Percentiles rank a stretch among this genome's conserved stretches.
phyloP scores from a whole-genome alignment of 1,284 basidiomycete species.

The Pseudomicrostroma phylloplanum region DNA sequence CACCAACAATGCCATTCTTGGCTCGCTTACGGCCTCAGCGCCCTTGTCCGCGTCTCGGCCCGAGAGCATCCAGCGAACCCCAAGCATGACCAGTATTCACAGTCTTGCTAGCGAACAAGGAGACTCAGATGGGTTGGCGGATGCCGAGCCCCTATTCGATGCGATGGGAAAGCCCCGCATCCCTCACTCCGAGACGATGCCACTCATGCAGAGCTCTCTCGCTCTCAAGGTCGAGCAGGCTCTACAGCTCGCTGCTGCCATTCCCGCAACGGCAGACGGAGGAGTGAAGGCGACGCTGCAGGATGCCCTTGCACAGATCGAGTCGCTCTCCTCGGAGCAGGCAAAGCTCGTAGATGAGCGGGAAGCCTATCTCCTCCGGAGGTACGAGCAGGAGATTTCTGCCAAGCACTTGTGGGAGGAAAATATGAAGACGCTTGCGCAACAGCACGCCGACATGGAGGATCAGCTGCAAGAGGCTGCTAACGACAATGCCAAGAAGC shows the following conservation, averaged over 20 bases:
- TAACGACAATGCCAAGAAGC: constrained; percentile 53
- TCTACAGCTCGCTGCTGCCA: constrained; percentile 58
- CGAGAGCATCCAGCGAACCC: constrained; percentile 16
- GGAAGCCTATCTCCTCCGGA: constrained; percentile 63
- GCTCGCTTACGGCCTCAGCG: constrained; percentile 2
- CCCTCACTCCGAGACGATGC: constrained; percentile 26
- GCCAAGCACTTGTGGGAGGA: constrained; percentile 75
- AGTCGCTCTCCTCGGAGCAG: constrained; percentile 64
- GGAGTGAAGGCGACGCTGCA: constrained; percentile 59
- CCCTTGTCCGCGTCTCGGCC: neutral
- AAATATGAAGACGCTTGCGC: constrained; percentile 75
- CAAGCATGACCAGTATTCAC: constrained; percentile 23
- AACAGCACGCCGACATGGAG: constrained; percentile 80
- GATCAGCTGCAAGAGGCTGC: constrained; percentile 58
- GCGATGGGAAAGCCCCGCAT: constrained; percentile 7
- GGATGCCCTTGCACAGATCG: constrained; percentile 61
- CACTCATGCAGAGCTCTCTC: constrained; percentile 28
- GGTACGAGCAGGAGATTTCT: constrained; percentile 69
- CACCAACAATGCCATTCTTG: constrained; percentile 1
- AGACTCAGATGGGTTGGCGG: constrained; percentile 13
- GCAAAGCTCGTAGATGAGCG: constrained; percentile 68
- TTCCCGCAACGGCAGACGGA: constrained; percentile 7
- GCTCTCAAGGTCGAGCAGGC: constrained; percentile 65
- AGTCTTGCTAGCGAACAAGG: constrained; percentile 22
- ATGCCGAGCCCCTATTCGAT: constrained; percentile 9